Evolutionary conservation across 2,329 filamentous ascomycete genomes (phyloP).

Genomic region (Penicillium sp.): DNA sequence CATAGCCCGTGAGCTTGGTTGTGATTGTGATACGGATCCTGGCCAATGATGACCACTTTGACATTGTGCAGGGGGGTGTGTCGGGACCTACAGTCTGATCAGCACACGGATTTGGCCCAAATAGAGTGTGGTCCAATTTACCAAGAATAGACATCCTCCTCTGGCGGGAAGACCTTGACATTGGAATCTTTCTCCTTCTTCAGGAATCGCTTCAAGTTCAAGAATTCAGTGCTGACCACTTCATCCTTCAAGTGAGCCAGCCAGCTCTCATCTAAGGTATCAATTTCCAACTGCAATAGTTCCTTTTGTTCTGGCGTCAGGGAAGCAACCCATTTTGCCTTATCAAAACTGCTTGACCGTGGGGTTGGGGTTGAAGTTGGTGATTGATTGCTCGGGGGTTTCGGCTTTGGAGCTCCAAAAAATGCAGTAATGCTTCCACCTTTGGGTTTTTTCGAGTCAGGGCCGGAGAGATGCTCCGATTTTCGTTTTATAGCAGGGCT

Average conservation of each 20-base stretch:
- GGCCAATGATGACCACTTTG: conserved; percentile 89
- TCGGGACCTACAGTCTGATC: conserved; percentile 70
- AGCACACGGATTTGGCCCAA: conserved; percentile 10
- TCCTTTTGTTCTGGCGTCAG: conserved; percentile 79
- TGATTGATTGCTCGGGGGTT: conserved; percentile 31
- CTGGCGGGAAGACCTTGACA: conserved; percentile 82
- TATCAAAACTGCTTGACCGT: conserved; percentile 68
- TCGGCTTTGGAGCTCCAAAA: conserved; percentile 69
- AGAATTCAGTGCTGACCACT: conserved; percentile 72
- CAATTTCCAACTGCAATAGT: conserved; percentile 83
- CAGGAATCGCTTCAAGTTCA: conserved; percentile 84
- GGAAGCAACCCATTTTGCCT: conserved; percentile 80
- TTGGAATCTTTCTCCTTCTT: conserved; percentile 71
- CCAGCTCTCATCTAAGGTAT: conserved; percentile 90
- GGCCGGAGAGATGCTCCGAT: conserved; percentile 48
- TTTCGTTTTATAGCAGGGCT: conserved; percentile 63
- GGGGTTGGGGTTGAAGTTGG: conserved; percentile 22
- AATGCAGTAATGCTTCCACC: conserved; percentile 81
- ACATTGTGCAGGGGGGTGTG: conserved; percentile 86
- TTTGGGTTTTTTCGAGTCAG: conserved; percentile 69
- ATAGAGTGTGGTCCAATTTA: conserved; percentile 43
- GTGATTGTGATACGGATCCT: conserved; percentile 94
- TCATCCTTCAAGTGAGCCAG: conserved; percentile 85
- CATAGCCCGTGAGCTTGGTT: conserved; percentile 96
- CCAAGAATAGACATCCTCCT: conserved; percentile 93